phyloP scores from a whole-genome alignment of 306 rosid genomes.

The Quercus suber region DNA sequence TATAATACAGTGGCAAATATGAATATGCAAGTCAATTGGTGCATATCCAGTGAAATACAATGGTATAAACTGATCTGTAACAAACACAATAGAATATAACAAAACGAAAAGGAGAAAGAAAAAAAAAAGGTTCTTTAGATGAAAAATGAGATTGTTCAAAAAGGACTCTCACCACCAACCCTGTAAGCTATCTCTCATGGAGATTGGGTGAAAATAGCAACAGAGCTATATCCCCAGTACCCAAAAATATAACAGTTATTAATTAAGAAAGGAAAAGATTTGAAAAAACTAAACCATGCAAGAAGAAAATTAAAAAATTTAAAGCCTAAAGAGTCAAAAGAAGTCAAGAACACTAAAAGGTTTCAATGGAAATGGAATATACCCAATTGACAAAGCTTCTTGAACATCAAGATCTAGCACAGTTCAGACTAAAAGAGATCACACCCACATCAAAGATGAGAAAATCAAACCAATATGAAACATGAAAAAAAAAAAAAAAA shows the following conservation, averaged over 20 bases:
- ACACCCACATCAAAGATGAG: not conserved
- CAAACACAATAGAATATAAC: not conserved
- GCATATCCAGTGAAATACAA: not conserved
- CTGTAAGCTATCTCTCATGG: not conserved
- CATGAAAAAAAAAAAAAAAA: not conserved
- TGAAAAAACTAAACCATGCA: not conserved
- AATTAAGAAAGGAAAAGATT: not conserved
- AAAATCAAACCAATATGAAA: not conserved
- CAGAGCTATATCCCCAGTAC: not conserved
- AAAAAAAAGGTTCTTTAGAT: too few species aligned
- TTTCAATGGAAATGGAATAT: not conserved
- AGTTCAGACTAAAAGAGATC: conserved; percentile 4
- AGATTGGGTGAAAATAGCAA: not conserved
- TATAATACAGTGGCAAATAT: not conserved
- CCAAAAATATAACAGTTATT: not conserved
- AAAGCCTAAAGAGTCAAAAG: conserved; percentile 1
- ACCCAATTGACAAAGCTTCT: conserved; percentile 9
- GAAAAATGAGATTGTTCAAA: not conserved
- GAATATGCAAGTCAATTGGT: not conserved
- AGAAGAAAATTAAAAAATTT: not conserved
- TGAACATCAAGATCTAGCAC: conserved; percentile 42
- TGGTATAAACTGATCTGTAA: not conserved
- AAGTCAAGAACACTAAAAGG: not conserved
- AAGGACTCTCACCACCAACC: not conserved
- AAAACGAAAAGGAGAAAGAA: not conserved